Evolutionary conservation across 1,284 basidiomycete genomes (phyloP), one percentile per base, ranked within the genome.

Genomic region (Porodaedalea pini): DNA sequence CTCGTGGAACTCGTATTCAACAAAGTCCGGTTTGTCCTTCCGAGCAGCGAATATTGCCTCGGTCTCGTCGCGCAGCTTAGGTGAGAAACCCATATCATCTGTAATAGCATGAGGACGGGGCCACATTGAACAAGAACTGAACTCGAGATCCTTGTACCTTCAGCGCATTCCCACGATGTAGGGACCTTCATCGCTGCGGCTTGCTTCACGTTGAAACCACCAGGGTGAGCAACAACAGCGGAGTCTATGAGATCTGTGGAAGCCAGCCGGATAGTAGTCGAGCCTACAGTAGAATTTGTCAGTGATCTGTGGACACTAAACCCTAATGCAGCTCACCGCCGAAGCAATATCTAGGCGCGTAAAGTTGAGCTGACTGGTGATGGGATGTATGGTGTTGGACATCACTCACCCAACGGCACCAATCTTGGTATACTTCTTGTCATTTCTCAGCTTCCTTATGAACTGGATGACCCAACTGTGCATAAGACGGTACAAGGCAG

Each of bases 221-320:
- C 78, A 2, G 86, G 86, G 66, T 89, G 86, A 51, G 71, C 75
- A 31, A 86, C 73, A 15, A 86, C 79, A 2, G 79, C 69, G 45
- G 75, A 77, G 49, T 80, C 64, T 19, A 86, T 66, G 6, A 75
- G 62, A 36, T 70, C 70, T 3, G 70, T 74, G 0, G 68, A 60
- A 2, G 73, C 79, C 6, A 83, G 61, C 3, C 76, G 70, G 39
- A 76, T 67, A 21, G 70, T 71, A 0, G 74, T 65, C 3, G 71
- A 57, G 7, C 80, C 64, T 65, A 17, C 5, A 51, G 21, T 52
- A 15, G 17, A 5, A 10, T 25, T 5, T 29, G 5, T 58, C 19
- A 0, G 7, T 25, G 36, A 23, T 19, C 7, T 21, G 11, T 41
- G 39, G 47, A 60, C 60, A 32, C 59, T 11, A 70, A 60, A 52